These are phyloP conservation scores for Garcia nutans DNA, from an alignment of 345 rosid genomes.

Conservation along the genomic window DNA sequence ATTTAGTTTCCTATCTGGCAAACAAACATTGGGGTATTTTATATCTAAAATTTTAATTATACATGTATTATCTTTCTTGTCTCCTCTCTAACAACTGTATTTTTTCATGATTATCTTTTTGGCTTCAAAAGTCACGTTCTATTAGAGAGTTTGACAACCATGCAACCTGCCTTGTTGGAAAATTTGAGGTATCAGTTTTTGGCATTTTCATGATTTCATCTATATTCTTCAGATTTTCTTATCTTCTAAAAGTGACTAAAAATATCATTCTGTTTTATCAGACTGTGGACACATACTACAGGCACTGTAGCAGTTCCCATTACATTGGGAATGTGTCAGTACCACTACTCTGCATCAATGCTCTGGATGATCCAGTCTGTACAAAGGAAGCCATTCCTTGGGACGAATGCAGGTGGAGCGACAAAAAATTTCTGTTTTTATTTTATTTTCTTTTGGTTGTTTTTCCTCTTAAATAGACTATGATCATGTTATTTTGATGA, in stretches of 20 bases:
- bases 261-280: conserved; percentile 34
- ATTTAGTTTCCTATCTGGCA: not conserved
- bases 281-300: conserved; percentile 86
- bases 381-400: conserved; percentile 92
- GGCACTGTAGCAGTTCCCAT: conserved; percentile 71
- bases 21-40: not conserved
- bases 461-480: not conserved
- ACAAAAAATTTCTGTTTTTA: not conserved
- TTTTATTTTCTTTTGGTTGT: too few species aligned
- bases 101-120: conserved; percentile 14
- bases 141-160: too few species aligned
- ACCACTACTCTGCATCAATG: conserved; percentile 82
- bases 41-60: not conserved
- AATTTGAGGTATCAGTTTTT: conserved; percentile 68
- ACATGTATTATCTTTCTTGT: not conserved
- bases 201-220: conserved; percentile 3
- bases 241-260: conserved; percentile 16
- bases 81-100: conserved; percentile 15
- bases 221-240: conserved; percentile 9
- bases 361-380: conserved; percentile 91
- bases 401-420: conserved; percentile 88
- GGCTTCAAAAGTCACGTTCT: too few species aligned
- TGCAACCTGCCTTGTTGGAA: conserved; percentile 84
- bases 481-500: conserved; percentile 13
- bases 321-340: conserved; percentile 64